Conservation (phyloP, 73 alveolate genomes). For the Blepharisma stoltei region DNA sequence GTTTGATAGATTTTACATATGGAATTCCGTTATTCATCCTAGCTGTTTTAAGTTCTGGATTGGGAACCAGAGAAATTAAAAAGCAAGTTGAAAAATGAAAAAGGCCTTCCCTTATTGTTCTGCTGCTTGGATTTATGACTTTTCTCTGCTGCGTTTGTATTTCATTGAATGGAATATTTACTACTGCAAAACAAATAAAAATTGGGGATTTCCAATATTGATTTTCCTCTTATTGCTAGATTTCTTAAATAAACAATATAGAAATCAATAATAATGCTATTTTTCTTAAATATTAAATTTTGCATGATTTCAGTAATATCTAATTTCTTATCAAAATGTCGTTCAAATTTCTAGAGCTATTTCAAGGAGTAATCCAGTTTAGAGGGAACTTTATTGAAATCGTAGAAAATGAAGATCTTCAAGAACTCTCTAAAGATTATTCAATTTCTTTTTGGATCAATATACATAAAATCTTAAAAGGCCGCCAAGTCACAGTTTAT, state of each 20-base stretch:
- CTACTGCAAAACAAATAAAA: no score
- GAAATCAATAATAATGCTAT: no score
- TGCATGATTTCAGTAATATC: no score
- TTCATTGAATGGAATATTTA: no score
- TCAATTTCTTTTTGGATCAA: neutral
- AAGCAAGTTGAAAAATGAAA: conserved; percentile 1
- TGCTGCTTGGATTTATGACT: conserved; percentile 12
- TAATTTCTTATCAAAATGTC: neutral
- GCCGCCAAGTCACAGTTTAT: neutral
- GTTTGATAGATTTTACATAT: neutral
- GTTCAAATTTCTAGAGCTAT: neutral
- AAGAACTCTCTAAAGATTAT: neutral
- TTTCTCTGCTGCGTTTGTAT: no score
- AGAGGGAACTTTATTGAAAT: neutral
- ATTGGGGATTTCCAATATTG: no score
- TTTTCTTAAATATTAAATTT: no score
- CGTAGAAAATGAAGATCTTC: conserved; percentile 7
- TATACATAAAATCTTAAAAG: neutral
- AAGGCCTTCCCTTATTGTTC: conserved; percentile 10
- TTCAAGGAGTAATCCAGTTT: neutral
- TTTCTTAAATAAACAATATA: no score
- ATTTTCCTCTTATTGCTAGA: no score
- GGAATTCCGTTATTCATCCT: neutral
- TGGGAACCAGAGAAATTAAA: neutral
- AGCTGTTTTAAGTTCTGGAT: neutral